Conservation (phyloP, 371 early-diverging fungal species). For the Mucor racemosus region DNA sequence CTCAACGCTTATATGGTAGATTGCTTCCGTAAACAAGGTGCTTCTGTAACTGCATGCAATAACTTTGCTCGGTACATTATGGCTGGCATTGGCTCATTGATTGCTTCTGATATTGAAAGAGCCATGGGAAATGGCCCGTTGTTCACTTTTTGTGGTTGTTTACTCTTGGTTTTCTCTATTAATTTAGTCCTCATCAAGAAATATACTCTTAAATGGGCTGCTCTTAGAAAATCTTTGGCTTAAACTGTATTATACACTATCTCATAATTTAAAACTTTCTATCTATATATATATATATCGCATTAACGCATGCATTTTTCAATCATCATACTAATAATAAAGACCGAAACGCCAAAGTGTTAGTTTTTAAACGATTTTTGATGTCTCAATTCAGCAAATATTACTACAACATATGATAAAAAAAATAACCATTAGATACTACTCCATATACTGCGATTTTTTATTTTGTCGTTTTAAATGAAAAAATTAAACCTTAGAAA, state of each 20-base stretch:
- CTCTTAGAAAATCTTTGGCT: conserved; percentile 7
- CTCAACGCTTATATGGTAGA: conserved; percentile 50
- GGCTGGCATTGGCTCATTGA: conserved; percentile 47
- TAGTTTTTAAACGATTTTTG: too few relatives aligned
- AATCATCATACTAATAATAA: not conserved
- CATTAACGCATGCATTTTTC: too few relatives aligned
- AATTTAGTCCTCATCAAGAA: conserved; percentile 22
- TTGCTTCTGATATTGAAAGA: conserved; percentile 35
- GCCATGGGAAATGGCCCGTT: conserved; percentile 33
- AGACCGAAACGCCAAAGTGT: not conserved
- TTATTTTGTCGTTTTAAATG: too few relatives aligned
- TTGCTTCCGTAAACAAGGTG: conserved; percentile 43
- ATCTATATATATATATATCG: too few relatives aligned
- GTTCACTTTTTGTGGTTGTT: conserved; percentile 29
- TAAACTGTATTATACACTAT: not conserved
- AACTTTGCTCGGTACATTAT: conserved; percentile 46
- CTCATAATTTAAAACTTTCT: not conserved
- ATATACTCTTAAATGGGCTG: conserved; percentile 32
- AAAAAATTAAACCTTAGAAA: too few relatives aligned
- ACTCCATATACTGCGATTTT: too few relatives aligned
- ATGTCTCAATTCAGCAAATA: too few relatives aligned
- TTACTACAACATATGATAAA: too few relatives aligned
- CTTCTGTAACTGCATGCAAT: conserved; percentile 56
- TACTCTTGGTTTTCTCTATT: conserved; percentile 17
- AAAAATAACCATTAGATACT: too few relatives aligned